Evolutionary conservation across 306 rosid genomes (phyloP).

Genomic region (Coriaria nepalensis): DNA sequence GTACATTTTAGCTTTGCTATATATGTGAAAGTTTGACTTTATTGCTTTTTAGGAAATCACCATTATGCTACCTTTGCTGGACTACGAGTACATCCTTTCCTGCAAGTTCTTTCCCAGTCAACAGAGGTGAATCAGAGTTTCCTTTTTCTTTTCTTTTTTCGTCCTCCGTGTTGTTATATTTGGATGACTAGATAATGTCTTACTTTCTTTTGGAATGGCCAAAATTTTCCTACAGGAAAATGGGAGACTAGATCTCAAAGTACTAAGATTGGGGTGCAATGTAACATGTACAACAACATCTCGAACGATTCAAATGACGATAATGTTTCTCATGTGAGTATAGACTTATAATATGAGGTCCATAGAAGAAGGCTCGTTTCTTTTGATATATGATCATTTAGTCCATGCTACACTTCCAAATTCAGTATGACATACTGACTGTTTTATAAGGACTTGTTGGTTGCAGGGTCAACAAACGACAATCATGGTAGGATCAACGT

Average conservation of each 20-base stretch:
- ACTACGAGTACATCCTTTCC: slow-evolving; percentile 28
- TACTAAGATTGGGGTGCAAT: slow-evolving; percentile 23
- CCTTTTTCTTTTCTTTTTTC: too few relatives aligned
- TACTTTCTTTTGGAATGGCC: neutral
- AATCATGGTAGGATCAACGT: slow-evolving; percentile 25
- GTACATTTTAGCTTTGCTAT: neutral
- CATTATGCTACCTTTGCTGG: slow-evolving; percentile 29
- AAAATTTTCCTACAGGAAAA: slow-evolving; percentile 36
- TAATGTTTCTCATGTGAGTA: slow-evolving; percentile 38
- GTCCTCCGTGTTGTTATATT: slow-evolving; percentile 5
- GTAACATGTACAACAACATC: slow-evolving; percentile 17
- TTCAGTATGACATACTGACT: neutral
- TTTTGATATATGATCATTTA: too few relatives aligned
- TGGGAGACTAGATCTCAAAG: slow-evolving; percentile 33
- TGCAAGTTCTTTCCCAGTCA: slow-evolving; percentile 10
- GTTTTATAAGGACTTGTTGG: slow-evolving; percentile 1
- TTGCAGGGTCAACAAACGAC: slow-evolving; percentile 42
- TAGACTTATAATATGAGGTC: slow-evolving; percentile 10
- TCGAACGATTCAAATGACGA: slow-evolving; percentile 24
- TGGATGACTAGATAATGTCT: neutral
- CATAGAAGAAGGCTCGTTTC: too few relatives aligned
- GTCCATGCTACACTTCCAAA: neutral
- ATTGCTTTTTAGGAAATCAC: slow-evolving; percentile 37
- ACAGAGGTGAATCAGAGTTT: slow-evolving; percentile 29
- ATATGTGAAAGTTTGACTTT: slow-evolving; percentile 1